Evolutionary conservation across 306 rosid genomes (phyloP), one percentile per base, ranked within the genome.

Genomic region (Prunus dulcis): DNA sequence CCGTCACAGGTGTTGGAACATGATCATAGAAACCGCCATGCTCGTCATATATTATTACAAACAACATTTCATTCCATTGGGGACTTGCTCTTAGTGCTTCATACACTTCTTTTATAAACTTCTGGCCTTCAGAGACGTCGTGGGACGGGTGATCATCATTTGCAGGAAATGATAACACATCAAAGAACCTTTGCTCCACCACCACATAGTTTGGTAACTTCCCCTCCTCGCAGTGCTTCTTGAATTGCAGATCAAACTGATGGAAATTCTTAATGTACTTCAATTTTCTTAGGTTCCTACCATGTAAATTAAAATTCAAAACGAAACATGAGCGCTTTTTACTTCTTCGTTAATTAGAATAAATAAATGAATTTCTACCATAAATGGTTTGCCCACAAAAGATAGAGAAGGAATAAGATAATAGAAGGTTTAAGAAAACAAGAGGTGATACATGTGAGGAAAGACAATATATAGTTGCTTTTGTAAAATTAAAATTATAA

Each of bases 121-220:
- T 84, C 50, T 93, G 98, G 1, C 98, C 98, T 82, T 86, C 90
- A 0, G 87, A 75, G 7, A 91, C 83, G 62, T 93, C 97, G 43
- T 93, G 98, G 0, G 95, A 88, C 14, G 98, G 97, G 57, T 91
- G 97, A 56, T 93, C 98, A 2, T 93, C 97, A 38, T 93, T 93
- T 9, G 73, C 98, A 0, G 90, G 87, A 1, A 79, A 0, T 8
- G 83, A 69, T 61, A 74, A 30, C 52, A 91, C 13, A 53, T 93
- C 93, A 15, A 70, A 89, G 76, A 69, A 89, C 56, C 86, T 83
- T 28, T 89, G 98, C 71, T 93, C 98, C 9, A 93, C 51, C 50
- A 93, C 98, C 34, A 88, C 94, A 22, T 93, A 91, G 79, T 91
- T 93, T 30, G 95, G 90, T 28, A 93, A 55, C 51, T 85, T 91